A percentile compares a stretch with the other conserved stretches of the same genome.
phyloP scores from a whole-genome alignment of 1,284 basidiomycete genomes.

The Papiliotrema terrestris region DNA sequence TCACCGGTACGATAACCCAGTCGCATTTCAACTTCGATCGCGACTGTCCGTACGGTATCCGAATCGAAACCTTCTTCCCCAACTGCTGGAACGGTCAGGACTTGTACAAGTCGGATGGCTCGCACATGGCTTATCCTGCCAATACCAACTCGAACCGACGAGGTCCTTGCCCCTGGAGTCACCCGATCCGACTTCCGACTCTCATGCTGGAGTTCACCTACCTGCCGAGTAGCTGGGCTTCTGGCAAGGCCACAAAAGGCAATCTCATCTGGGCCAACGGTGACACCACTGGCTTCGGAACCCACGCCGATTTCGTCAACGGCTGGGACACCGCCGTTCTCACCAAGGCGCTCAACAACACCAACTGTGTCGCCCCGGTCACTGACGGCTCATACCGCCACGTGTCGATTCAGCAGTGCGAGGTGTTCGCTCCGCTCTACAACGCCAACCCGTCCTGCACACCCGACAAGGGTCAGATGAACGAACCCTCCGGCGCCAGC shows the following conservation, averaged over 20 bases:
- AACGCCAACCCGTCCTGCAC: slow-evolving; percentile 18
- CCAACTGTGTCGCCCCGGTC: slow-evolving; percentile 9
- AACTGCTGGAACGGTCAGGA: slow-evolving; percentile 39
- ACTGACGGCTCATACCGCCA: too few relatives aligned
- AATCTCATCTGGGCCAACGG: slow-evolving; percentile 43
- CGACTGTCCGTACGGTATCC: slow-evolving; percentile 31
- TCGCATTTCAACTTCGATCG: slow-evolving; percentile 34
- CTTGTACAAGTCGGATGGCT: slow-evolving; percentile 26
- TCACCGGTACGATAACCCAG: slow-evolving; percentile 7
- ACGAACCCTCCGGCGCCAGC: slow-evolving; percentile 20
- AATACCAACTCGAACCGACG: slow-evolving; percentile 6
- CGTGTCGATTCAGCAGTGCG: slow-evolving; percentile 16
- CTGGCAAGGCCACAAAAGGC: slow-evolving; percentile 21
- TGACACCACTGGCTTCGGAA: slow-evolving; percentile 40
- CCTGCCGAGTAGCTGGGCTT: slow-evolving; percentile 13
- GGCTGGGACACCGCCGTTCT: slow-evolving; percentile 36
- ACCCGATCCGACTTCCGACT: slow-evolving; percentile 35
- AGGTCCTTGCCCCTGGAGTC: slow-evolving; percentile 32
- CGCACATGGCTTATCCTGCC: slow-evolving; percentile 33
- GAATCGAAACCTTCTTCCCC: slow-evolving; percentile 29
- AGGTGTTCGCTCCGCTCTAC: slow-evolving; percentile 21
- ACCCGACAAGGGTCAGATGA: slow-evolving; percentile 24
- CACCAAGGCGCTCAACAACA: slow-evolving; percentile 20
- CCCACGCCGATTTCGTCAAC: slow-evolving; percentile 38
- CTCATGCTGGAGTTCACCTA: slow-evolving; percentile 40